Percentiles rank a stretch among this genome's conserved stretches.
Evolutionary conservation across 768 basidiomycete genomes (phyloP).

Genomic region (Hortiboletus campestris): DNA sequence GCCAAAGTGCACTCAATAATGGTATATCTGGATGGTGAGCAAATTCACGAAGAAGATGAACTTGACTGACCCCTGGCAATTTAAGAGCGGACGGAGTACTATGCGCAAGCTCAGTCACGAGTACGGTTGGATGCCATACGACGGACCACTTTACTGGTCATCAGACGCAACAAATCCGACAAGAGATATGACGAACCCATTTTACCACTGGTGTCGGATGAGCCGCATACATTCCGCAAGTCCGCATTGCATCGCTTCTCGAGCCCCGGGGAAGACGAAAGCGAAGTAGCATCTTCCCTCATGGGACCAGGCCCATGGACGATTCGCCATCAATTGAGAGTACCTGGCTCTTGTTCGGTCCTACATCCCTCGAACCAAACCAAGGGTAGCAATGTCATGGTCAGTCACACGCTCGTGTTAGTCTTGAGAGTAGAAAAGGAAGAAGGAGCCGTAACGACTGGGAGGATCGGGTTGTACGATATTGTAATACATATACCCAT

Average conservation of each 20-base stretch:
- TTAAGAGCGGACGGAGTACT: conserved; percentile 81
- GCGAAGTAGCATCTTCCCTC: conserved; percentile 54
- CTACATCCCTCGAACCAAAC: conserved; percentile 74
- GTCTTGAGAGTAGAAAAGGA: conserved; percentile 82
- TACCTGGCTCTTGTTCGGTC: conserved; percentile 61
- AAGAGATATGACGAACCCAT: conserved; percentile 58
- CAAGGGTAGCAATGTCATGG: conserved; percentile 58
- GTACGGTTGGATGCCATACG: conserved; percentile 66
- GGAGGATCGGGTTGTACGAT: conserved; percentile 72
- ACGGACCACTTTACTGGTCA: conserved; percentile 57
- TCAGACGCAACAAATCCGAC: conserved; percentile 43
- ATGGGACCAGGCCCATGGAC: conserved; percentile 90
- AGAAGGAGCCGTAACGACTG: conserved; percentile 64
- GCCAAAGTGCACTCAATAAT: conserved; percentile 75
- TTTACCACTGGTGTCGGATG: conserved; percentile 75
- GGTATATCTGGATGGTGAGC: conserved; percentile 77
- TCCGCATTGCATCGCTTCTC: conserved; percentile 65
- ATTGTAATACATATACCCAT: conserved; percentile 85
- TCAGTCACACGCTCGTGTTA: conserved; percentile 78
- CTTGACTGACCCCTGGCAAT: neutral
- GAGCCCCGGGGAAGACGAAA: conserved; percentile 47
- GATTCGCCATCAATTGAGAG: conserved; percentile 62
- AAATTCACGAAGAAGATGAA: neutral
- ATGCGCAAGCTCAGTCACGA: conserved; percentile 61
- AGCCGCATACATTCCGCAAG: conserved; percentile 54